These are phyloP conservation scores for Hypseocharis bilobata DNA, from an alignment of 441 rosid species.

Conservation along the genomic window DNA sequence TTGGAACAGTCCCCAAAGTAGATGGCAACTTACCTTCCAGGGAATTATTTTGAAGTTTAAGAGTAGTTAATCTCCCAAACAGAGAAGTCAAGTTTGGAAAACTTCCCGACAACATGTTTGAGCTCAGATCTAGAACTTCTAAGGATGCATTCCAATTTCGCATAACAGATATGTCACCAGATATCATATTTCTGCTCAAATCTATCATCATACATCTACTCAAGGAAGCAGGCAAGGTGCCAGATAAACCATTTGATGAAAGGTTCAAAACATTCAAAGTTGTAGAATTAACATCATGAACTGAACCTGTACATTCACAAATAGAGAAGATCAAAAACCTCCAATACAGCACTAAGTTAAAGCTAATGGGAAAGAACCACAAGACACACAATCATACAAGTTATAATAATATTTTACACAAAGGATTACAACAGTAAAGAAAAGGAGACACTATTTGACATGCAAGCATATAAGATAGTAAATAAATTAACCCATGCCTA, in stretches of 20 bases:
- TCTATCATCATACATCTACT: slow-evolving; percentile 42
- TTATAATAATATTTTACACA: neutral
- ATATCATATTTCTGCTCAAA: slow-evolving; percentile 62
- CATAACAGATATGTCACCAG: slow-evolving; percentile 49
- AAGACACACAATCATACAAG: slow-evolving; percentile 1
- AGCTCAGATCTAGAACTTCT: slow-evolving; percentile 72
- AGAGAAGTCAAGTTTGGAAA: slow-evolving; percentile 46
- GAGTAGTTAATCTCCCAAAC: slow-evolving; percentile 39
- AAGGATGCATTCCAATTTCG: slow-evolving; percentile 57
- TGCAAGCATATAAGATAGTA: neutral
- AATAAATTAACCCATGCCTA: neutral
- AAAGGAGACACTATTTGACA: neutral
- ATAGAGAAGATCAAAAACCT: slow-evolving; percentile 17
- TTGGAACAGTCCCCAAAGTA: slow-evolving; percentile 36
- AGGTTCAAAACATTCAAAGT: slow-evolving; percentile 59
- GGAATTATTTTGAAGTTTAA: slow-evolving; percentile 56
- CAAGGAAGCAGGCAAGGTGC: slow-evolving; percentile 49
- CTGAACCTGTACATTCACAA: slow-evolving; percentile 46
- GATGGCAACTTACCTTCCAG: slow-evolving; percentile 53
- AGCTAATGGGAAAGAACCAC: neutral
- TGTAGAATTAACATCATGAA: slow-evolving; percentile 49
- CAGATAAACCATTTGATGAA: slow-evolving; percentile 62
- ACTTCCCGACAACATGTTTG: slow-evolving; percentile 66
- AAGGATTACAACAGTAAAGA: neutral
- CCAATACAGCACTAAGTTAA: neutral